A percentile compares a stretch with the other conserved stretches of the same genome.
These are phyloP conservation scores for Omphalotus olearius DNA, from an alignment of 1,284 basidiomycete genomes.

Conservation along the genomic window DNA sequence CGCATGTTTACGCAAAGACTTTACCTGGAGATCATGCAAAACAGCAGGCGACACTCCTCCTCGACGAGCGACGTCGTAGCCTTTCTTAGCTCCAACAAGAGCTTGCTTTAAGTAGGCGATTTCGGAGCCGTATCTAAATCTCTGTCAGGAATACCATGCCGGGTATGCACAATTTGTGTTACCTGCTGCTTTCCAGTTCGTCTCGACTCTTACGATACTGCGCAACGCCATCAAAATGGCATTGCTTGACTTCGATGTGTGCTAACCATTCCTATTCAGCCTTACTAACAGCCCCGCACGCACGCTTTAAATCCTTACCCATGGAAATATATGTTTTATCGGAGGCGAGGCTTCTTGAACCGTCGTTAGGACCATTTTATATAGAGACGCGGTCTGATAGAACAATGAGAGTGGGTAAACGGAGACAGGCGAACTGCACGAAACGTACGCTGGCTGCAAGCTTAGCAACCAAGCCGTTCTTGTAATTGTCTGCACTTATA, in stretches of 20 bases:
- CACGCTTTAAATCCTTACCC: slow-evolving; percentile 33
- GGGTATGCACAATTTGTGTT: not conserved
- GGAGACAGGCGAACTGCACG: not conserved
- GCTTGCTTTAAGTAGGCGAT: slow-evolving; percentile 73
- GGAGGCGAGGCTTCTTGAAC: slow-evolving; percentile 47
- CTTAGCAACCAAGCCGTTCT: slow-evolving; percentile 85
- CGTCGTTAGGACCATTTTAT: slow-evolving; percentile 50
- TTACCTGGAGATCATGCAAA: slow-evolving; percentile 74
- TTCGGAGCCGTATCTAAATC: slow-evolving; percentile 77
- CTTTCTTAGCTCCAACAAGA: slow-evolving; percentile 67
- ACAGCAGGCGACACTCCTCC: slow-evolving; percentile 61
- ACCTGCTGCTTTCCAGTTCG: slow-evolving; percentile 84
- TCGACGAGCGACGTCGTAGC: slow-evolving; percentile 65
- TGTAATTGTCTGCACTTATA: slow-evolving; percentile 57
- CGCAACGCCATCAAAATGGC: slow-evolving; percentile 89
- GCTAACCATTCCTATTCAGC: slow-evolving; percentile 67
- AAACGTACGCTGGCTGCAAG: slow-evolving; percentile 66
- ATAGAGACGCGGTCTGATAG: slow-evolving; percentile 62
- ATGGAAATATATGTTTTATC: slow-evolving; percentile 47
- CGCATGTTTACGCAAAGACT: slow-evolving; percentile 5
- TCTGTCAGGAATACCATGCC: slow-evolving; percentile 6
- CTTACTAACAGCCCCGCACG: slow-evolving; percentile 8
- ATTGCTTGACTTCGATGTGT: slow-evolving; percentile 80
- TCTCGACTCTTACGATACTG: slow-evolving; percentile 89
- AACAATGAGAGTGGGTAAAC: slow-evolving; percentile 2